Base-by-base conservation (phyloP, 2,329 filamentous ascomycete species). In the Sarocladium kiliense region DNA sequence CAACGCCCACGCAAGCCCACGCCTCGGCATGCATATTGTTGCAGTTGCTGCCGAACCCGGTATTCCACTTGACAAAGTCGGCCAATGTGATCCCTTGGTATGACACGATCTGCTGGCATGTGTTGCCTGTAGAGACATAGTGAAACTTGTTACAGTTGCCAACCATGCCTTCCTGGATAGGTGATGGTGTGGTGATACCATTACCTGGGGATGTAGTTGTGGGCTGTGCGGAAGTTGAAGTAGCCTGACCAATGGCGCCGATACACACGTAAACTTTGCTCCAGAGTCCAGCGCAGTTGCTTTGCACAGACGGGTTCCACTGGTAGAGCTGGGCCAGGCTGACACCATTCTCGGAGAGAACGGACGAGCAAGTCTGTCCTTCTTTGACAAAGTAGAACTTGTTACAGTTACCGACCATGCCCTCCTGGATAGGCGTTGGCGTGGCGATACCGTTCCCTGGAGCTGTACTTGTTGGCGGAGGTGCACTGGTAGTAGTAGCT, bases 391-490 rank as follows among this genome's bases (percentile, higher is more conserved):
- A 49, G 56, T 65, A 57, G 53, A 65, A 66, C 21, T 53, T 59
- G 37, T 64, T 54, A 44, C 64, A 64, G 56, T 62, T 62, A 11
- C 45, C 45, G 18, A 58, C 57, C 58, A 67, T 62, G 44, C 62
- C 63, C 6, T 59, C 51, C 55, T 66, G 63, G 18, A 57, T 62
- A 18, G 66, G 64, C 12, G 58, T 60, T 1, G 65, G 65, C 27
- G 62, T 66, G 6, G 58, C 50, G 41, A 63, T 58, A 2, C 58
- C 61, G 53, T 62, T 63, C 11, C 58, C 58, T 11, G 57, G 55
- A 11, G 55, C 32, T 11, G 61, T 58, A 1, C 56, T 56, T 3
- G 59, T 58, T 16, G 54, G 39, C 16, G 56, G 27, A 3, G 9
- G 23, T 12, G n/a, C 26, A 34, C 11, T 30, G 21, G 36, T 42